Evolutionary conservation across 177 flowering plant species (phyloP), one percentile per base, ranked within the genome.

Genomic region (Vitis hybrid): DNA sequence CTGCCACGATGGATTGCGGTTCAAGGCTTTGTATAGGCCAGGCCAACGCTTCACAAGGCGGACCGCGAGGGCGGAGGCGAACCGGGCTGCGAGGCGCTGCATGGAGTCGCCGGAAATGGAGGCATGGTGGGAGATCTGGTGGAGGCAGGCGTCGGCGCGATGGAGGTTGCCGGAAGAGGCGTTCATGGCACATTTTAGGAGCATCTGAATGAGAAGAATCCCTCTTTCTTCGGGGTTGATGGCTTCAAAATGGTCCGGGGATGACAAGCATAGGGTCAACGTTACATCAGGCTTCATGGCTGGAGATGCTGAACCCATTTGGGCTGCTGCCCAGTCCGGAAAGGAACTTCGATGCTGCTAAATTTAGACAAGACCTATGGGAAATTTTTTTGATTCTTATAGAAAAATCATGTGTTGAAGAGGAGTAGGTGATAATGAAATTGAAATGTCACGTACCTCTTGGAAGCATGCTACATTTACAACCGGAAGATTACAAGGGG

Each of bases 41-140:
- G 84, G 80, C 88, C 88, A 82, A 3, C 77, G 70, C 62, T 77
- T 85, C 57, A 82, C 65, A 0, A 85, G 70, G 51, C 84, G 74
- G 60, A 61, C 65, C 8, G 86, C 84, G 2, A 82, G 67, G 7
- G 84, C 80, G 1, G 75, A 58, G 56, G 85, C 71, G n/a, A 84
- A 80, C 22, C 73, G 51, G 51, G 84, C 70, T 0, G 84, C 77
- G 0, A 84, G 72, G 16, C 87, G 71, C 66, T 85, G 86, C 79
- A 80, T 80, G 57, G 88, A 67, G 67, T 80, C 81, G 3, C 88
- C 88, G n/a, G 74, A n/a, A 8, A 73, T n/a, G 1, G 88, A 82
- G 19, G 86, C 67, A 15, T 80, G 77, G 48, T 75, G 62, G 1
- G 81, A 79, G 29, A 82, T 81, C 14, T 81, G 79, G 14, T 65